Percentiles rank a stretch among this genome's conserved stretches.
phyloP scores from a whole-genome alignment of 345 rosid genomes.

The Gossypium stocksii region DNA sequence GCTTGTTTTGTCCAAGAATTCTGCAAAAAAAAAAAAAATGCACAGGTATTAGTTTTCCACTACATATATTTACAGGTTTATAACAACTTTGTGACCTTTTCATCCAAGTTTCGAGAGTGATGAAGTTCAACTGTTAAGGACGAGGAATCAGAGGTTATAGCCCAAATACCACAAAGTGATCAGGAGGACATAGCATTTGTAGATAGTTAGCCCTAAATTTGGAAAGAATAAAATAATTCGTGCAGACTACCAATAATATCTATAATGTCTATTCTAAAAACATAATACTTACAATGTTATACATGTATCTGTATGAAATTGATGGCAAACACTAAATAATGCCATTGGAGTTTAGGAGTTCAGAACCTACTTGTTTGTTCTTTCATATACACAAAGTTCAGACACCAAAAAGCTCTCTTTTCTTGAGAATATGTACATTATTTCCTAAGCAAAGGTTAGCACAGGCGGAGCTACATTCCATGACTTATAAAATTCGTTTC shows the following conservation, averaged over 20 bases:
- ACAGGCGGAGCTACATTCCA: neutral
- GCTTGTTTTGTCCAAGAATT: slow-evolving; percentile 59
- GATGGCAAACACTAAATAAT: neutral
- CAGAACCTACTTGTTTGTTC: neutral
- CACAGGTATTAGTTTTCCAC: neutral
- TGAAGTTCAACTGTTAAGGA: neutral
- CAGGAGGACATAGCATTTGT: neutral
- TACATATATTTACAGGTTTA: neutral
- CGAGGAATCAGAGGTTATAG: neutral
- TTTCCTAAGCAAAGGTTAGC: neutral
- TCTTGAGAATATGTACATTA: neutral
- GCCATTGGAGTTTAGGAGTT: neutral
- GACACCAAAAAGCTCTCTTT: neutral
- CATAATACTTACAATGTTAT: neutral
- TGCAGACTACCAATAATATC: neutral
- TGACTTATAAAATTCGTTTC: neutral
- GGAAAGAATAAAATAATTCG: neutral
- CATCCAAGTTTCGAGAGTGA: neutral
- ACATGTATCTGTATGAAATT: neutral
- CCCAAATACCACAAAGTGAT: neutral
- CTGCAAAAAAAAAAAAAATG: slow-evolving; percentile 24
- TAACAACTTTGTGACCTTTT: neutral
- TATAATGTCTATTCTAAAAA: neutral
- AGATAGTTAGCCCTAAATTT: slow-evolving; percentile 2
- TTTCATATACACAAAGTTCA: neutral